Percentiles rank a stretch among this genome's conserved stretches.
Conservation (phyloP, 352 stramenopile species). For the Globisporangium carolinianum region DNA sequence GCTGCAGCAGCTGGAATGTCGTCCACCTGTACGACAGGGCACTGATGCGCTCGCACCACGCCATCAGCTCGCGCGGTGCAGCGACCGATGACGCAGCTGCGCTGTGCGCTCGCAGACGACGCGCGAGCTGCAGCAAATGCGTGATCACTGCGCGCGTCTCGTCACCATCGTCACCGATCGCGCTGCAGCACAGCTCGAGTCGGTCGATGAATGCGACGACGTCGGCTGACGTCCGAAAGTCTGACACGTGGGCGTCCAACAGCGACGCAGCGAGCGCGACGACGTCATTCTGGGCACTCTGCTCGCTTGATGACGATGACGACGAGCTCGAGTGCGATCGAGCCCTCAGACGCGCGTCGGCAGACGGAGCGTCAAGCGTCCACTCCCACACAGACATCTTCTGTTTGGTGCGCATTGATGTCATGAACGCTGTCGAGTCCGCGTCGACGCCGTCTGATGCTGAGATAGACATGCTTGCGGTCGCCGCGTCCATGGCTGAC, state of each 20-base stretch:
- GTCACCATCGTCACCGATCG: slow-evolving; percentile 10
- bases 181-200: slow-evolving; percentile 4
- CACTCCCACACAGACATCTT: slow-evolving; percentile 8
- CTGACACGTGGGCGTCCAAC: neutral
- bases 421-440: neutral
- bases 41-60: slow-evolving; percentile 28
- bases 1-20: slow-evolving; percentile 57
- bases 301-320: neutral
- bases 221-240: neutral
- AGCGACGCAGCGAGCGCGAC: slow-evolving; percentile 7
- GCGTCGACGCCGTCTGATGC: neutral
- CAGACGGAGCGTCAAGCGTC: neutral
- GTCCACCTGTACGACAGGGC: slow-evolving; percentile 53
- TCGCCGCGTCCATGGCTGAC: neutral
- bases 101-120: slow-evolving; percentile 3
- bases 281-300: neutral
- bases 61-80: neutral
- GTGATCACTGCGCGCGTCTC: slow-evolving; percentile 10
- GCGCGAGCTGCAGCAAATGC: slow-evolving; percentile 6
- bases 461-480: neutral
- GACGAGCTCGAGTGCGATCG: neutral
- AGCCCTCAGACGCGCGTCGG: neutral
- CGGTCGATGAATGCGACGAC: slow-evolving; percentile 1
- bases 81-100: neutral
- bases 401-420: neutral